Conservation (phyloP, 1,284 basidiomycete genomes). For the Ceratobasidium sp. region DNA sequence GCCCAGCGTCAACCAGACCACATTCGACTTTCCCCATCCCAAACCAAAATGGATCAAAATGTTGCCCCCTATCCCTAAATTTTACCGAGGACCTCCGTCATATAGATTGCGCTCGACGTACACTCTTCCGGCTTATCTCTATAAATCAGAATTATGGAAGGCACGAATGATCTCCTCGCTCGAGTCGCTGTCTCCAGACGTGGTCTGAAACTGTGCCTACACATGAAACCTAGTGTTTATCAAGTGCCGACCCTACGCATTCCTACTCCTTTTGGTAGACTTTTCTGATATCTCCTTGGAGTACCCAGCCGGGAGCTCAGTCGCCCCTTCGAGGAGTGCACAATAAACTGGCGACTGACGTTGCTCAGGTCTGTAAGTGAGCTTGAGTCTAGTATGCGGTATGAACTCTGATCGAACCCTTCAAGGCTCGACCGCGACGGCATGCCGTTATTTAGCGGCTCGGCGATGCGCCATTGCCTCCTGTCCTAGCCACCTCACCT, state of each 20-base stretch:
- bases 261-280: background rate
- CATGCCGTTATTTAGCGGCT: conserved; percentile 13
- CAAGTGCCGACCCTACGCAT: conserved; percentile 6
- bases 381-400: conserved; percentile 25
- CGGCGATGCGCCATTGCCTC: conserved; percentile 6
- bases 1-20: background rate
- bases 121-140: too few species aligned
- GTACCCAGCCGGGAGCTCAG: conserved; percentile 39
- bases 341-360: conserved; percentile 13
- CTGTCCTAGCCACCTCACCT: background rate
- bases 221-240: conserved; percentile 12
- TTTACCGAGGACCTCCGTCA: background rate
- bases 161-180: conserved; percentile 21
- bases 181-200: conserved; percentile 34
- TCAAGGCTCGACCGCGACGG: conserved; percentile 28
- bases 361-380: conserved; percentile 8
- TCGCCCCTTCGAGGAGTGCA: background rate
- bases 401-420: conserved; percentile 7
- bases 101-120: background rate
- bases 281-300: conserved; percentile 12
- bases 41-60: background rate
- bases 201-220: conserved; percentile 9
- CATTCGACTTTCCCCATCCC: background rate
- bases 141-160: conserved; percentile 11
- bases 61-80: background rate